A percentile compares a stretch with the other conserved stretches of the same genome.
phyloP scores from a whole-genome alignment of 768 basidiomycete genomes.

The Lactarius evosmus region DNA sequence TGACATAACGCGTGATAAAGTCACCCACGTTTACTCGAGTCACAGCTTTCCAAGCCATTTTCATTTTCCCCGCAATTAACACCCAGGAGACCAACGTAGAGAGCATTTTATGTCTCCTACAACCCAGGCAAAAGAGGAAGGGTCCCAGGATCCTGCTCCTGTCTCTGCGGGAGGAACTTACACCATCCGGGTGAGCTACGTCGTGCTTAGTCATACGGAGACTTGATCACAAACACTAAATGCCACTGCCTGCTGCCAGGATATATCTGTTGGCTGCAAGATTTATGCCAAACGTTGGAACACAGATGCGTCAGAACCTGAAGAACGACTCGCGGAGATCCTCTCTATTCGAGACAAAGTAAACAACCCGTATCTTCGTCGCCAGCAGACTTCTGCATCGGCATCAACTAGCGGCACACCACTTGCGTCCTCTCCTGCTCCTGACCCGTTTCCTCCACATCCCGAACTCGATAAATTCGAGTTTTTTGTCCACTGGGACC shows the following conservation, averaged over 20 bases:
- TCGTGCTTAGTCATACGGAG: conserved; percentile 27
- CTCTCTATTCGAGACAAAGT: conserved; percentile 91
- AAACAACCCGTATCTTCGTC: conserved; percentile 54
- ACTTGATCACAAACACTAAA: conserved; percentile 20
- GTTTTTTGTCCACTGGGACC: conserved; percentile 98
- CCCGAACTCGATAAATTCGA: conserved; percentile 76
- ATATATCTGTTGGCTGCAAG: conserved; percentile 91
- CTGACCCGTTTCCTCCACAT: conserved; percentile 44
- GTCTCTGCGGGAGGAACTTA: conserved; percentile 75
- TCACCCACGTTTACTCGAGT: conserved; percentile 16
- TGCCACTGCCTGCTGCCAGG: conserved; percentile 45
- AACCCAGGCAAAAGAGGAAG: conserved; percentile 37
- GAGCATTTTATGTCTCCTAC: conserved; percentile 24
- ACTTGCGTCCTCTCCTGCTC: conserved; percentile 32
- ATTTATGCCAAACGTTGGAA: conserved; percentile 84
- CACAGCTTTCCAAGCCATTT: conserved; percentile 17
- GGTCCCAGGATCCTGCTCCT: conserved; percentile 50
- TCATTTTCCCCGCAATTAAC: conserved; percentile 4
- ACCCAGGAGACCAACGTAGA: conserved; percentile 1
- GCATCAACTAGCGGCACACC: conserved; percentile 31
- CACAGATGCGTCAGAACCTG: conserved; percentile 60
- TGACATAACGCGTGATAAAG: conserved; percentile 2
- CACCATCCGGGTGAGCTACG: conserved; percentile 59
- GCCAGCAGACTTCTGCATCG: conserved; percentile 36
- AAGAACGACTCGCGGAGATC: conserved; percentile 94